These are phyloP conservation scores for Pseudogymnoascus sp. DNA, from an alignment of 2,329 filamentous ascomycete genomes.

Conservation along the genomic window DNA sequence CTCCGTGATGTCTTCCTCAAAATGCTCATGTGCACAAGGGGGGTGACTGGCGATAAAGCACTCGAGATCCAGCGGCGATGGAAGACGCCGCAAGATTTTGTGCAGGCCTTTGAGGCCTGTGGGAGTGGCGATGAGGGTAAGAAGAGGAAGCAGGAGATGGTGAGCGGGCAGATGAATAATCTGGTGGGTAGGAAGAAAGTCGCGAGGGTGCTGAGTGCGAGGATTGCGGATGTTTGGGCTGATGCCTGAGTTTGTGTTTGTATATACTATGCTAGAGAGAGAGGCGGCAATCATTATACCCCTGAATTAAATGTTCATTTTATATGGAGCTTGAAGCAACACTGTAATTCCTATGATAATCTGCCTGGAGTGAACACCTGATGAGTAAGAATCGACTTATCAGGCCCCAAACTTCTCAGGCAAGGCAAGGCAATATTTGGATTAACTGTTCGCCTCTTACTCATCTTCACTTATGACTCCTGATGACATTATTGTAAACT, in stretches of 20 bases:
- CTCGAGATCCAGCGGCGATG: conserved; percentile 72
- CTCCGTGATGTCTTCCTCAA: conserved; percentile 70
- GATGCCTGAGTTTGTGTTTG: conserved; percentile 30
- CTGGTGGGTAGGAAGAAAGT: conserved; percentile 63
- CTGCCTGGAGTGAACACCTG: neutral
- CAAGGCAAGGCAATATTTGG: neutral
- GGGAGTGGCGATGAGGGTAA: conserved; percentile 36
- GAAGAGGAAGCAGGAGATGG: conserved; percentile 52
- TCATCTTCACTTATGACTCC: neutral
- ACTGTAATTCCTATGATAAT: neutral
- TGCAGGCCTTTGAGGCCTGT: conserved; percentile 58
- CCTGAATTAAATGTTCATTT: neutral
- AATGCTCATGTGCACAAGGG: conserved; percentile 76
- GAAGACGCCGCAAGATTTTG: conserved; percentile 63
- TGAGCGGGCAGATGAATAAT: conserved; percentile 47
- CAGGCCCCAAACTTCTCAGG: neutral
- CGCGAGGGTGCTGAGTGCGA: conserved; percentile 54
- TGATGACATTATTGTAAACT: neutral
- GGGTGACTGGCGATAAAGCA: conserved; percentile 69
- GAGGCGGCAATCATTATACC: neutral
- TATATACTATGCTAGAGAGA: neutral
- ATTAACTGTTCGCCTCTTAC: neutral
- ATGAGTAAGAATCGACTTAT: neutral
- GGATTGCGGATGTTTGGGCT: conserved; percentile 67
- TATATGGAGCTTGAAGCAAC: neutral